phyloP scores from a whole-genome alignment of 1,284 basidiomycete species.

The Dichomitus squalens region DNA sequence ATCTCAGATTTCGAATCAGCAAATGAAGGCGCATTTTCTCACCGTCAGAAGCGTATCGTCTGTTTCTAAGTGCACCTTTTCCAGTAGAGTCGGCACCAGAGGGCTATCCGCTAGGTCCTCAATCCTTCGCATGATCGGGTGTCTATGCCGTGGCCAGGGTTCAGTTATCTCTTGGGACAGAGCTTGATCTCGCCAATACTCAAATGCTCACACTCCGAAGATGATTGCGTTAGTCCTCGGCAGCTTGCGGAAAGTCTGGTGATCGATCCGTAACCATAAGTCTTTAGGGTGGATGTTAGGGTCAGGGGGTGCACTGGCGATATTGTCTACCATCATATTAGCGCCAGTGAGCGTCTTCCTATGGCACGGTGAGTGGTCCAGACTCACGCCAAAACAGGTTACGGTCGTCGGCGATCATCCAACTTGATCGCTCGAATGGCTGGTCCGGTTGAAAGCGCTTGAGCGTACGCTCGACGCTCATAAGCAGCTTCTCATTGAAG shows the following conservation, averaged over 20 bases:
- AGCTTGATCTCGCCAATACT: background rate
- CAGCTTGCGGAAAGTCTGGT: constrained; percentile 47
- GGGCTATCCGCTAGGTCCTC: constrained; percentile 40
- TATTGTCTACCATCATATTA: constrained; percentile 38
- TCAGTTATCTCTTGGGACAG: no score
- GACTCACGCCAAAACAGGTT: constrained; percentile 37
- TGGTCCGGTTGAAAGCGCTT: constrained; percentile 40
- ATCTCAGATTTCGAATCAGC: background rate
- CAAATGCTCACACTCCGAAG: constrained; percentile 38
- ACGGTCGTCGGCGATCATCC: constrained; percentile 44
- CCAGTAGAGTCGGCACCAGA: constrained; percentile 39
- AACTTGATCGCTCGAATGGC: constrained; percentile 44
- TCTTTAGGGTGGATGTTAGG: constrained; percentile 34
- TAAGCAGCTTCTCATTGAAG: constrained; percentile 44
- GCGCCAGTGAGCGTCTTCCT: no score
- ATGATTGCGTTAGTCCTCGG: constrained; percentile 40
- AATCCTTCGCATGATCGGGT: constrained; percentile 40
- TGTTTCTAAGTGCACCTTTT: constrained; percentile 39
- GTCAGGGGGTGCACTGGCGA: constrained; percentile 26
- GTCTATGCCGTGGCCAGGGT: constrained; percentile 24
- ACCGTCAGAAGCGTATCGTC: constrained; percentile 37
- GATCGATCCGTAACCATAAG: constrained; percentile 38
- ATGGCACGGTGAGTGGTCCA: no score
- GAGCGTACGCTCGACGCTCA: constrained; percentile 43
- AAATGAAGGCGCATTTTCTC: background rate